phyloP scores from a whole-genome alignment of 345 rosid species.

The Ceriops zippeliana region DNA sequence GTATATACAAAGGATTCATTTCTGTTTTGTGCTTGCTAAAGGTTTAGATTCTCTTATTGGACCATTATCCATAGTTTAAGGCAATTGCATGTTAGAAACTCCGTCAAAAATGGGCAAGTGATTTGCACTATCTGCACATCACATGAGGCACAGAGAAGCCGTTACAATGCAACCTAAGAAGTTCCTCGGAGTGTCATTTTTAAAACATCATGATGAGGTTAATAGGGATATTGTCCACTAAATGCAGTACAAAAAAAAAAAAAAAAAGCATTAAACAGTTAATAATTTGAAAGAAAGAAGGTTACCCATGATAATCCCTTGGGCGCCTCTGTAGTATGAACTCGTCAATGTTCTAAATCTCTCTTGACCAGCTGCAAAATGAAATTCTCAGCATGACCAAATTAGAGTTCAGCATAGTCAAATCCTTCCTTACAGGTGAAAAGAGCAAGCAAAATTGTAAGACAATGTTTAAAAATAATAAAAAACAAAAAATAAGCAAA shows the following conservation, averaged over 20 bases:
- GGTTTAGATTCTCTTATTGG: background rate
- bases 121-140: background rate
- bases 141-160: background rate
- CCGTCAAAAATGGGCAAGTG: background rate
- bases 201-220: background rate
- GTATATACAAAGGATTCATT: background rate
- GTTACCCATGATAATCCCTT: conserved; percentile 86
- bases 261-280: conserved; percentile 12
- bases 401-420: background rate
- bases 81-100: background rate
- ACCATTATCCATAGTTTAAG: no score
- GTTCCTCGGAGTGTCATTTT: background rate
- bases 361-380: conserved; percentile 88
- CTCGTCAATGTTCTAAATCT: conserved; percentile 90
- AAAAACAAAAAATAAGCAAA: background rate
- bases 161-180: background rate
- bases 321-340: conserved; percentile 97
- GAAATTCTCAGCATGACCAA: conserved; percentile 2
- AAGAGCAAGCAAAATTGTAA: background rate
- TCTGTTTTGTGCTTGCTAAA: background rate
- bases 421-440: background rate
- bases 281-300: no score
- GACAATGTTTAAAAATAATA: background rate
- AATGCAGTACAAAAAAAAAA: conserved; percentile 1
- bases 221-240: background rate